Percentiles rank a stretch among this genome's conserved stretches.
Evolutionary conservation across 345 rosid species (phyloP).

Genomic region (Pistacia vera): DNA sequence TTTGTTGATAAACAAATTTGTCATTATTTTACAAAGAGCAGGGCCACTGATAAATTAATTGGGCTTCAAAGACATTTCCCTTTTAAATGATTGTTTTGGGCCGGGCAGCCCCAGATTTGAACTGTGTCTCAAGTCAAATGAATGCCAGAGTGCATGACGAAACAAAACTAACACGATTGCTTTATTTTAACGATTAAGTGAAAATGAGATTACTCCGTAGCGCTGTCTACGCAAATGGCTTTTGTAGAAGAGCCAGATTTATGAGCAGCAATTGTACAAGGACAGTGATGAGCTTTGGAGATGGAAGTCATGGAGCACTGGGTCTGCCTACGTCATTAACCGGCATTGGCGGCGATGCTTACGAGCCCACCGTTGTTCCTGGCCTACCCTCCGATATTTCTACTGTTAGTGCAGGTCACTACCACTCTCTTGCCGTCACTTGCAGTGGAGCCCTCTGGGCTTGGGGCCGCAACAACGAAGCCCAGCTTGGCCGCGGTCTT

Average conservation of each 20-base stretch:
- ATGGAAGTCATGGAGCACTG: conserved; percentile 78
- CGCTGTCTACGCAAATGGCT: neutral
- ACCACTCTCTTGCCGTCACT: conserved; percentile 91
- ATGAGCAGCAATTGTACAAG: conserved; percentile 32
- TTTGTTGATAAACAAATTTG: too few relatives aligned
- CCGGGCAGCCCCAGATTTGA: too few relatives aligned
- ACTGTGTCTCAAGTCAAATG: too few relatives aligned
- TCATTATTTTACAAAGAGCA: too few relatives aligned
- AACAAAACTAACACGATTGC: neutral
- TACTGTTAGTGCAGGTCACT: conserved; percentile 68
- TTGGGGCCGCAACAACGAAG: conserved; percentile 91
- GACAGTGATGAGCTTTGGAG: conserved; percentile 86
- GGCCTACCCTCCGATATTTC: conserved; percentile 62
- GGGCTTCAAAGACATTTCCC: too few relatives aligned
- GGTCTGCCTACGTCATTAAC: conserved; percentile 55
- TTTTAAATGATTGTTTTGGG: too few relatives aligned
- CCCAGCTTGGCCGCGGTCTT: conserved; percentile 69
- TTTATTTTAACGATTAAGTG: neutral
- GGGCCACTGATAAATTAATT: too few relatives aligned
- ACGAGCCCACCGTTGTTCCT: conserved; percentile 61
- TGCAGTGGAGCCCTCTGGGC: conserved; percentile 75
- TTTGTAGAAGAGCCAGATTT: conserved; percentile 6
- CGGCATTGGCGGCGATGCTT: conserved; percentile 66
- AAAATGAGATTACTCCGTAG: conserved; percentile 1
- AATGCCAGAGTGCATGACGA: too few relatives aligned